Evolutionary conservation across 495 filamentous ascomycete species (phyloP), one percentile per base, ranked within the genome.

Genomic region (Trichoderma gamsii): DNA sequence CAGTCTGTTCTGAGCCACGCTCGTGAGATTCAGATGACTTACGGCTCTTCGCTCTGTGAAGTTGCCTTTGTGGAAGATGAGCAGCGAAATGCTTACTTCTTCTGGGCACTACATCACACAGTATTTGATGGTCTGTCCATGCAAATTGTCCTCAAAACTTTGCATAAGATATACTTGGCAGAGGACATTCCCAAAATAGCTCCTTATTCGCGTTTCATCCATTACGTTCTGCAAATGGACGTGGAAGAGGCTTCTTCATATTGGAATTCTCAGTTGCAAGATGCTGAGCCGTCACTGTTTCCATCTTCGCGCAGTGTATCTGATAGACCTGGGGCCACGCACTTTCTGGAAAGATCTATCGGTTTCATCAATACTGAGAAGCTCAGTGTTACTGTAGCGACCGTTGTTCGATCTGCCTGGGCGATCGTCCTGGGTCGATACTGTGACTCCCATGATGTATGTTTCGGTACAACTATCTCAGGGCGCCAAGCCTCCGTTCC

Each of bases 401-500:
- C 43, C 78, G 80, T 83, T 3, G 75, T 83, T 41, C 82, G 81
- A 66, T 74, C 74, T 71, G 41, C 64, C 13, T 49, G 65, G 32
- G 35, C 66, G 1, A 32, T 67, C 6, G 52, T 70, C 29, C 64
- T 80, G 21, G 73, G 76, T 18, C 71, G 73, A 0, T 70, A 81
- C 41, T 78, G 78, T 16, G 76, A 73, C 0, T 73, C 72, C 0
- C 72, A 77, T n/a, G 81, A 83, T 8, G 77, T 83, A 12, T 77
- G 82, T 8, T 83, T 83, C 64, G 81, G 81, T 15, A 78, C 82
- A 66, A 66, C 82, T 12, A 72, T 83, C 41, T 80, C 78, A 69
- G 64, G 64, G 16, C 29, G 64, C 13, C 35, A 65, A 23, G 64
- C 64, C 12, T n/a, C 64, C 5, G 13, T 87, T 0, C 67, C 72